These are phyloP conservation scores for Eucalyptus sp. DNA, from an alignment of 345 rosid genomes.

Conservation along the genomic window DNA sequence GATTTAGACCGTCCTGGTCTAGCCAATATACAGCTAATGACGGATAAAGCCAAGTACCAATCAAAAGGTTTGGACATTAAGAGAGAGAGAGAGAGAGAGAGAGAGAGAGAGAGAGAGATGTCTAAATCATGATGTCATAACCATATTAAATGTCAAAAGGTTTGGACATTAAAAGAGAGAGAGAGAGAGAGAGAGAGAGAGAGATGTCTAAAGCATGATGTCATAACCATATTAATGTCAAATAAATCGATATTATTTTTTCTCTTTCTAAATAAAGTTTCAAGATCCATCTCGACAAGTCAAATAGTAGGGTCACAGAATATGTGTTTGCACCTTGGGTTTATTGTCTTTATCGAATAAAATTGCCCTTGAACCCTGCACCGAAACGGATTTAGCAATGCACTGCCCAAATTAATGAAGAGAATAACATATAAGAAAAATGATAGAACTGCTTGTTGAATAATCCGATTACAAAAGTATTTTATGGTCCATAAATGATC, in stretches of 20 bases:
- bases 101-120: background rate
- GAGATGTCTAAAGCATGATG: background rate
- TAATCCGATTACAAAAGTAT: background rate
- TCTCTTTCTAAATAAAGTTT: background rate
- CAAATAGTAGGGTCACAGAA: background rate
- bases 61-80: background rate
- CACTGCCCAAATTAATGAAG: background rate
- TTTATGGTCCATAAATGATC: background rate
- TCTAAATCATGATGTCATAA: background rate
- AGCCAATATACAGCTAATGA: background rate
- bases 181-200: no score
- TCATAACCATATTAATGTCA: background rate
- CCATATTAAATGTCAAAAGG: background rate
- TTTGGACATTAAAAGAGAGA: background rate
- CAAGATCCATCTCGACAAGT: background rate
- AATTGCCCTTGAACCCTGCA: slow-evolving; percentile 6
- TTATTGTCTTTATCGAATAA: slow-evolving; percentile 3
- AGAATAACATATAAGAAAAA: background rate
- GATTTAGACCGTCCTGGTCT: background rate
- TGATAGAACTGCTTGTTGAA: background rate
- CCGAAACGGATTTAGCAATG: background rate
- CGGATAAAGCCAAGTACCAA: background rate
- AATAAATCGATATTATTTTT: background rate
- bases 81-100: no score
- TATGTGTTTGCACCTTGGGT: background rate